Conservation (phyloP, 2,329 filamentous ascomycete genomes). For the Rutstroemia sydowiana region DNA sequence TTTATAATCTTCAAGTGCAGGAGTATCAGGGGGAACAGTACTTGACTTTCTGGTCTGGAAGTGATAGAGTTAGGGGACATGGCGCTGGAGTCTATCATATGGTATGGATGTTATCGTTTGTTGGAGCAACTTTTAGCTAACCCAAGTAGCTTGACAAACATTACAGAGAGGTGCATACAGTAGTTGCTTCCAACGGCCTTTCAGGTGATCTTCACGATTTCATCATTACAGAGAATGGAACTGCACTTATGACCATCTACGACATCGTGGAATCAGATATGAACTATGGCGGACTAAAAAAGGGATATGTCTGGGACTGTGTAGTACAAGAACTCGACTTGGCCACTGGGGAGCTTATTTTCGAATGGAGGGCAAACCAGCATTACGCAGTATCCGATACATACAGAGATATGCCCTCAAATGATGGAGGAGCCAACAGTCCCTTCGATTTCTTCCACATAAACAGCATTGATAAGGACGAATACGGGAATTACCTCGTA, state of each 20-base stretch:
- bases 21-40: conserved; percentile 37
- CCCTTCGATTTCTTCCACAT: conserved; percentile 35
- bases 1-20: conserved; percentile 41
- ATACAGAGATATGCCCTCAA: conserved; percentile 25
- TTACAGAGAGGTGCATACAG: conserved; percentile 31
- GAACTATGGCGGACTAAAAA: conserved; percentile 37
- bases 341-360: conserved; percentile 46
- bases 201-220: conserved; percentile 40
- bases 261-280: conserved; percentile 42
- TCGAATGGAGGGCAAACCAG: conserved; percentile 49
- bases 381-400: conserved; percentile 38
- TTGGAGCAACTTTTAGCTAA: background rate
- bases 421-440: conserved; percentile 32
- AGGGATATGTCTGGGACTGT: conserved; percentile 48
- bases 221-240: conserved; percentile 43
- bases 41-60: conserved; percentile 43
- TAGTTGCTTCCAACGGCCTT: conserved; percentile 29
- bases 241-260: conserved; percentile 46
- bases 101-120: conserved; percentile 27
- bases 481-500: conserved; percentile 39
- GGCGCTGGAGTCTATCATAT: conserved; percentile 41
- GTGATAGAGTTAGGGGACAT: conserved; percentile 39
- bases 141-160: conserved; percentile 20
- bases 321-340: conserved; percentile 38
- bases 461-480: conserved; percentile 35